Conservation (phyloP, 2,329 filamentous ascomycete genomes). For the Leptographium procerum region DNA sequence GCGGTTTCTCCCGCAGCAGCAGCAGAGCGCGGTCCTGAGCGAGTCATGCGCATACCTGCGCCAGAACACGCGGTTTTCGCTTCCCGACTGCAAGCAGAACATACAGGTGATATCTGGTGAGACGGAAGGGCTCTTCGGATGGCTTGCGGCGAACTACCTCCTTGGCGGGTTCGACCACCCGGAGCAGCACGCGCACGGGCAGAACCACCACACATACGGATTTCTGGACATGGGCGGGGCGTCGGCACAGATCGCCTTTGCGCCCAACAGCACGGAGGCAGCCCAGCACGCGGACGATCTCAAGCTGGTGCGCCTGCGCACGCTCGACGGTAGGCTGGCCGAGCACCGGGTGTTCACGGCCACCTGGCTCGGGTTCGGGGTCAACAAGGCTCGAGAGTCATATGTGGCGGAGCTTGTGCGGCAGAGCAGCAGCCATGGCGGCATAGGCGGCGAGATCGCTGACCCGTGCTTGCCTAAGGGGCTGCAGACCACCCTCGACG, state of each 20-base stretch:
- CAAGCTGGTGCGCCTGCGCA: slow-evolving; percentile 75
- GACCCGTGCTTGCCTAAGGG: slow-evolving; percentile 85
- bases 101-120: slow-evolving; percentile 93
- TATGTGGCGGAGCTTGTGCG: slow-evolving; percentile 72
- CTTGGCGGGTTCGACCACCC: slow-evolving; percentile 80
- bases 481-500: slow-evolving; percentile 62
- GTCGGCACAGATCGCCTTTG: slow-evolving; percentile 95
- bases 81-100: slow-evolving; percentile 83
- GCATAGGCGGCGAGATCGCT: slow-evolving; percentile 54
- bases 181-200: slow-evolving; percentile 65
- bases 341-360: slow-evolving; percentile 92
- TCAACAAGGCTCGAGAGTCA: slow-evolving; percentile 77
- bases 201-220: slow-evolving; percentile 86
- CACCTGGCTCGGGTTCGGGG: slow-evolving; percentile 96
- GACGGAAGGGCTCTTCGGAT: slow-evolving; percentile 91
- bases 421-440: slow-evolving; percentile 37
- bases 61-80: slow-evolving; percentile 63
- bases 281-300: slow-evolving; percentile 82
- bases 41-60: slow-evolving; percentile 77
- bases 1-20: slow-evolving; percentile 64
- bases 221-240: slow-evolving; percentile 98
- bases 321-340: slow-evolving; percentile 60
- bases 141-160: slow-evolving; percentile 94
- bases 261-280: slow-evolving; percentile 83
- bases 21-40: slow-evolving; percentile 62